Evolutionary conservation across 1,284 basidiomycete genomes (phyloP).

Genomic region (Ustanciosporium gigantosporum): DNA sequence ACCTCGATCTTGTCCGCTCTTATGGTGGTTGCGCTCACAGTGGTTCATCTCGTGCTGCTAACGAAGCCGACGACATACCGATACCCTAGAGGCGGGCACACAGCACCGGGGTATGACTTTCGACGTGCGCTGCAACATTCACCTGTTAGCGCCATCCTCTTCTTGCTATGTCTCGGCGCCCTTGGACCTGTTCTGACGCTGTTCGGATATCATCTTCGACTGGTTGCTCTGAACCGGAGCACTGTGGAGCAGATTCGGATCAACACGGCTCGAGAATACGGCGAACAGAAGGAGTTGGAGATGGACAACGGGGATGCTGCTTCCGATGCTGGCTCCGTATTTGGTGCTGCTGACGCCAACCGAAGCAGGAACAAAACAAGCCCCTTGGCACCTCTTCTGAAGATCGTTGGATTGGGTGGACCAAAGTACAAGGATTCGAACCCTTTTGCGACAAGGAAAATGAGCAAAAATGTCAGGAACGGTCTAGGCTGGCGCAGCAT

Average conservation of each 20-base stretch:
- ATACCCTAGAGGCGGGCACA: constrained; percentile 14
- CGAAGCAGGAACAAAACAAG: background rate
- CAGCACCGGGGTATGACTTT: constrained; percentile 29
- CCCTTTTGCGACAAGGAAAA: constrained; percentile 32
- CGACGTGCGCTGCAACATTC: constrained; percentile 31
- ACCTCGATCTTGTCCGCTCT: constrained; percentile 20
- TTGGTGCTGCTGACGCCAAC: constrained; percentile 8
- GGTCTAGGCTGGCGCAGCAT: constrained; percentile 36
- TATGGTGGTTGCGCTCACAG: constrained; percentile 27
- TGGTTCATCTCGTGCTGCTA: constrained; percentile 28
- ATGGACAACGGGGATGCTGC: constrained; percentile 6
- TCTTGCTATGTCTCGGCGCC: constrained; percentile 37
- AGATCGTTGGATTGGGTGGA: constrained; percentile 12
- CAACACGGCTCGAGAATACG: constrained; percentile 41
- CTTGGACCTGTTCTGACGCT: constrained; percentile 43
- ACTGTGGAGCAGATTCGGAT: constrained; percentile 60
- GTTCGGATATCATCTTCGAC: constrained; percentile 50
- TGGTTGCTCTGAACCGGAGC: constrained; percentile 51
- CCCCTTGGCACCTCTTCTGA: constrained; percentile 2
- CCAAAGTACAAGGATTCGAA: constrained; percentile 37
- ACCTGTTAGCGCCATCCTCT: constrained; percentile 51
- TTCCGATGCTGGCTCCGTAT: constrained; percentile 3
- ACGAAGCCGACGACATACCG: constrained; percentile 16
- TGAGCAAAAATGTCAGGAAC: constrained; percentile 20
- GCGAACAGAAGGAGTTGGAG: constrained; percentile 25